A percentile compares a stretch with the other conserved stretches of the same genome.
Evolutionary conservation across 1,284 basidiomycete genomes (phyloP).

Genomic region (Cutaneotrichosporon sp.): DNA sequence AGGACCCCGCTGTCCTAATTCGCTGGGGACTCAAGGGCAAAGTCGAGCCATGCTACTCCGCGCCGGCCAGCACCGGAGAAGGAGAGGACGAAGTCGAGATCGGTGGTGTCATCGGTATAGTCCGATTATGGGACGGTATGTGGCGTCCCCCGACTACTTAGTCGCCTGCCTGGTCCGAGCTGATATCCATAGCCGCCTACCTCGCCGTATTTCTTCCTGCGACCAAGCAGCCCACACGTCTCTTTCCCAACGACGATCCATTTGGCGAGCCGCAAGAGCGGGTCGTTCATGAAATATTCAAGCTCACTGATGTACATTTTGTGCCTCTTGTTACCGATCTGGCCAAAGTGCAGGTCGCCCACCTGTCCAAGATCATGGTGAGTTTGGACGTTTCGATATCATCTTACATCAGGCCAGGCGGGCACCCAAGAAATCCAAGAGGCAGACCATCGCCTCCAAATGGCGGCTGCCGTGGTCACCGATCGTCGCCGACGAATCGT

Average conservation of each 20-base stretch:
- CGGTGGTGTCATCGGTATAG: slow-evolving; percentile 44
- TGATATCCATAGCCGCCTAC: slow-evolving; percentile 38
- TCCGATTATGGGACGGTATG: slow-evolving; percentile 47
- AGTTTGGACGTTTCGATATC: too few relatives aligned
- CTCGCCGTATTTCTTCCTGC: slow-evolving; percentile 43
- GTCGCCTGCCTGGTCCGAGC: too few relatives aligned
- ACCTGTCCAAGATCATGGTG: slow-evolving; percentile 25
- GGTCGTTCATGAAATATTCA: slow-evolving; percentile 29
- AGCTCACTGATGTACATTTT: slow-evolving; percentile 35
- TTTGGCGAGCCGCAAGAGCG: slow-evolving; percentile 8
- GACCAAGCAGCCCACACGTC: slow-evolving; percentile 19
- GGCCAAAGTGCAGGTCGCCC: slow-evolving; percentile 21
- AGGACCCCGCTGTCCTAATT: slow-evolving; percentile 24
- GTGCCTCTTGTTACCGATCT: slow-evolving; percentile 32
- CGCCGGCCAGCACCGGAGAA: slow-evolving; percentile 5
- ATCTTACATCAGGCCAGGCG: slow-evolving; percentile 13
- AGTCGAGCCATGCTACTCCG: slow-evolving; percentile 21
- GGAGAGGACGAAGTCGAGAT: slow-evolving; percentile 31
- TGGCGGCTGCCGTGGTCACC: slow-evolving; percentile 14
- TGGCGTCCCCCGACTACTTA: not conserved
- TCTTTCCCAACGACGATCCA: slow-evolving; percentile 27
- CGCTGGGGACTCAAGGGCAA: slow-evolving; percentile 41
- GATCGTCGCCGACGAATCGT: not conserved
- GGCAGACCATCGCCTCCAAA: slow-evolving; percentile 8
- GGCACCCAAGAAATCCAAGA: slow-evolving; percentile 15